Evolutionary conservation across 441 rosid genomes (phyloP), one percentile per base, ranked within the genome.

Genomic region (Biscutella laevigata): DNA sequence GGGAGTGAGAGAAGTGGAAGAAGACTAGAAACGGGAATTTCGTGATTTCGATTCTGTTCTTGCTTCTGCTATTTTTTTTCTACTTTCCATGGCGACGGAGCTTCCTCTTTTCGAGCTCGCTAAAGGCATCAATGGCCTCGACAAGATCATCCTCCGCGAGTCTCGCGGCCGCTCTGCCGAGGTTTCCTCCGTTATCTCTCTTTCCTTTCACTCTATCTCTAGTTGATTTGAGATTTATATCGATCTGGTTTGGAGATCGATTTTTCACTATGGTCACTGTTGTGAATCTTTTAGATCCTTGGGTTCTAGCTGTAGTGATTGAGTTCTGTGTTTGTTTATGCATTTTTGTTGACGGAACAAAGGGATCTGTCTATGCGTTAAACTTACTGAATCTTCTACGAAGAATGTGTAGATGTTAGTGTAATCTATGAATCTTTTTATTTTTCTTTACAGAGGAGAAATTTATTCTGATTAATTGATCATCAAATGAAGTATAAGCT

Each of bases 71-170:
- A 26, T 19, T 0, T 47, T n/a, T 55, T 19, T 60, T 1, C 3
- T 47, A 36, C 34, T 66, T 36, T 65, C 59, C 11, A 13, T 47
- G 7, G 35, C 68, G 44, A 61, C 65, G 49, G 76, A 75, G 59
- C 73, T 41, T 52, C 47, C 45, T 21, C 61, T 66, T 22, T 69
- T 67, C 16, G 78, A 82, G 74, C 15, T 66, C 27, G 53, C 74
- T 44, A 72, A 71, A 64, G 91, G 88, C 62, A 38, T 69, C 69
- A 79, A 82, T 36, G 83, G 83, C 63, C 88, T 84, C 38, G 83
- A 77, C n/a, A 82, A 77, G 72, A 69, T 84, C 57, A 56, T 88
- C 51, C 77, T 88, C 68, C 83, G 91, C 13, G 86, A 77, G 61
- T 36, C 76, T 19, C 83, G 84, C 16, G 80, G 81, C 36, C 72